Evolutionary conservation across 768 basidiomycete genomes (phyloP).

Genomic region (Porphyrellus cyaneotinctus): DNA sequence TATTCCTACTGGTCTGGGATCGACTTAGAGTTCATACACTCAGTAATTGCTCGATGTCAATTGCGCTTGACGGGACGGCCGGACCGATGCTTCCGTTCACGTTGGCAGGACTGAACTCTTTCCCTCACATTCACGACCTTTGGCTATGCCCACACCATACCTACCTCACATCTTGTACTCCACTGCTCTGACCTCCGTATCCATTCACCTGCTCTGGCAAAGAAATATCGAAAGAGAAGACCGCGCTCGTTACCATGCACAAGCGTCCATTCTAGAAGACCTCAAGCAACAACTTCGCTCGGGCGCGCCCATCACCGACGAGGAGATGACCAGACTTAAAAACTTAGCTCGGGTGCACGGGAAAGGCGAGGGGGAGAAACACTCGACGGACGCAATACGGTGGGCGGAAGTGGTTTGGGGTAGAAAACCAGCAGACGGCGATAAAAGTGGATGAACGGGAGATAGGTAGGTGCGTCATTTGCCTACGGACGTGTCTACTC

Average conservation of each 20-base stretch:
- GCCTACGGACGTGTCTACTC: background rate
- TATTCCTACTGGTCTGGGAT: background rate
- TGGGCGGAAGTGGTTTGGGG: constrained; percentile 55
- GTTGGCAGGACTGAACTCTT: too few relatives aligned
- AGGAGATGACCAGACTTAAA: constrained; percentile 52
- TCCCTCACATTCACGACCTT: background rate
- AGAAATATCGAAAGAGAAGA: constrained; percentile 50
- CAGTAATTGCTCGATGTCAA: too few relatives aligned
- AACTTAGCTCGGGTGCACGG: constrained; percentile 45
- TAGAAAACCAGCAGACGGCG: constrained; percentile 22
- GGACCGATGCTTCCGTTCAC: background rate
- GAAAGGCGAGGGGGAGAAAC: constrained; percentile 14
- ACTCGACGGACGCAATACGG: constrained; percentile 24
- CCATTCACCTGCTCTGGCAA: constrained; percentile 60
- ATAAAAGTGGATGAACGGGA: constrained; percentile 37
- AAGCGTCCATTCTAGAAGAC: constrained; percentile 59
- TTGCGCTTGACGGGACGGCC: too few relatives aligned
- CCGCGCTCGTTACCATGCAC: constrained; percentile 50
- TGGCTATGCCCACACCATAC: constrained; percentile 37
- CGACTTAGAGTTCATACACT: background rate
- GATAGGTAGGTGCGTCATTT: constrained; percentile 26
- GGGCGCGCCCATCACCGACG: constrained; percentile 40
- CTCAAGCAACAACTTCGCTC: constrained; percentile 51
- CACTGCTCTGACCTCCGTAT: constrained; percentile 60
- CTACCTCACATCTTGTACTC: constrained; percentile 64